These are phyloP conservation scores for Epichloe scottii DNA, from an alignment of 2,329 filamentous ascomycete genomes.

Conservation along the genomic window DNA sequence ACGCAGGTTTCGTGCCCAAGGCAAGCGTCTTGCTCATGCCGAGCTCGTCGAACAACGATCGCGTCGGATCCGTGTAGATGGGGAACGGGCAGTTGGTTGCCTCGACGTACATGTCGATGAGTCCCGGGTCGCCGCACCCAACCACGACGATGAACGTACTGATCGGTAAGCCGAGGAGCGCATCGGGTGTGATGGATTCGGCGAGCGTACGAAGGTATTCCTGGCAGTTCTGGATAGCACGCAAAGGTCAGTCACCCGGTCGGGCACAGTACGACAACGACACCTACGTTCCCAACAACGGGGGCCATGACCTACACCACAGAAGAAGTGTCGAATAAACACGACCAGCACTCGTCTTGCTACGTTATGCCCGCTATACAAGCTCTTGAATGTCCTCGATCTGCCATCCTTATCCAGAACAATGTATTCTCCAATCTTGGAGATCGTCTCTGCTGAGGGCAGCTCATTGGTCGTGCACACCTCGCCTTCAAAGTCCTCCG, in stretches of 20 bases:
- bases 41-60: slow-evolving; percentile 51
- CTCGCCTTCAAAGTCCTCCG: slow-evolving; percentile 42
- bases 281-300: neutral
- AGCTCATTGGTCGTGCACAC: slow-evolving; percentile 43
- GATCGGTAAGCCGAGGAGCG: slow-evolving; percentile 36
- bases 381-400: slow-evolving; percentile 46
- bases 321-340: slow-evolving; percentile 72
- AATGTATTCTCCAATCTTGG: slow-evolving; percentile 39
- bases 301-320: slow-evolving; percentile 44
- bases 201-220: slow-evolving; percentile 56
- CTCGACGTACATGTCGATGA: slow-evolving; percentile 55
- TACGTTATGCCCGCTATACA: slow-evolving; percentile 44
- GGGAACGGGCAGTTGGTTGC: slow-evolving; percentile 56
- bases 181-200: slow-evolving; percentile 39
- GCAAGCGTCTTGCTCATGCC: slow-evolving; percentile 55
- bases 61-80: slow-evolving; percentile 65
- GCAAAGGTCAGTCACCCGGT: neutral
- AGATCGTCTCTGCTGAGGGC: slow-evolving; percentile 35
- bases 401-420: slow-evolving; percentile 52
- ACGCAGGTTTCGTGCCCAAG: slow-evolving; percentile 48
- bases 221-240: slow-evolving; percentile 51
- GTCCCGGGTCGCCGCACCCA: slow-evolving; percentile 55
- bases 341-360: slow-evolving; percentile 52
- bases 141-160: slow-evolving; percentile 56
- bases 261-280: no score